A percentile compares a stretch with the other conserved stretches of the same genome.
Evolutionary conservation across 768 basidiomycete species (phyloP).

Genomic region (Cystofilobasidium ferigula): DNA sequence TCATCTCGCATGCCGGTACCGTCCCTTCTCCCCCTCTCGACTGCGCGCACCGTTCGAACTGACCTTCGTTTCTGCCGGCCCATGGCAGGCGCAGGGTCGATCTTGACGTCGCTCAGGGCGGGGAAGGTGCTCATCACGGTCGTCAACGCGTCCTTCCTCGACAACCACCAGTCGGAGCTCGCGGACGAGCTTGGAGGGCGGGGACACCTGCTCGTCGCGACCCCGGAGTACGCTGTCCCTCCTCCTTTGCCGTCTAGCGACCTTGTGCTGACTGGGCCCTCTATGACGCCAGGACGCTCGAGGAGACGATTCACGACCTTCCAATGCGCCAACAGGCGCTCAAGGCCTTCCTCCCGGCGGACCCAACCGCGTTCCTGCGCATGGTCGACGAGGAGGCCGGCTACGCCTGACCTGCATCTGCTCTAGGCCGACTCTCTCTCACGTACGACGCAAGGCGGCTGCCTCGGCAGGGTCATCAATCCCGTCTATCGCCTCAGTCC

Average conservation of each 20-base stretch:
- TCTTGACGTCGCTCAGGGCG: slow-evolving; percentile 70
- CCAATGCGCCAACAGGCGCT: neutral
- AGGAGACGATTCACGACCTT: neutral
- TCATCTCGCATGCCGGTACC: slow-evolving; percentile 90
- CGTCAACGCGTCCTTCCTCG: slow-evolving; percentile 75
- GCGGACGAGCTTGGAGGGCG: slow-evolving; percentile 54
- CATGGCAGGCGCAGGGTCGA: slow-evolving; percentile 74
- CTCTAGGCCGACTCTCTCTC: too few species aligned
- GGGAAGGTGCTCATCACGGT: slow-evolving; percentile 71
- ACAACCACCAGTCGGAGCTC: slow-evolving; percentile 88
- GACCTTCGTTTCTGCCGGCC: neutral
- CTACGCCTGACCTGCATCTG: neutral
- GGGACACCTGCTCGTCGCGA: slow-evolving; percentile 51
- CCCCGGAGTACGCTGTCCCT: slow-evolving; percentile 47
- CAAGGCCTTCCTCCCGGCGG: neutral
- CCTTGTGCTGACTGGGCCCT: neutral
- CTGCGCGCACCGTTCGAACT: neutral
- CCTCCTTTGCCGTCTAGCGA: neutral
- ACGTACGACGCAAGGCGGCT: too few species aligned
- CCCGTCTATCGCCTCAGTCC: too few species aligned
- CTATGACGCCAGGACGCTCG: neutral
- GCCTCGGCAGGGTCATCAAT: too few species aligned
- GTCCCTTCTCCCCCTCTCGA: slow-evolving; percentile 11
- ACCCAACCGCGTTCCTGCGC: neutral
- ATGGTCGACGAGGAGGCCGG: neutral